Evolutionary conservation across 176 grass and related monocot species (phyloP).

Genomic region (Musa acuminata): DNA sequence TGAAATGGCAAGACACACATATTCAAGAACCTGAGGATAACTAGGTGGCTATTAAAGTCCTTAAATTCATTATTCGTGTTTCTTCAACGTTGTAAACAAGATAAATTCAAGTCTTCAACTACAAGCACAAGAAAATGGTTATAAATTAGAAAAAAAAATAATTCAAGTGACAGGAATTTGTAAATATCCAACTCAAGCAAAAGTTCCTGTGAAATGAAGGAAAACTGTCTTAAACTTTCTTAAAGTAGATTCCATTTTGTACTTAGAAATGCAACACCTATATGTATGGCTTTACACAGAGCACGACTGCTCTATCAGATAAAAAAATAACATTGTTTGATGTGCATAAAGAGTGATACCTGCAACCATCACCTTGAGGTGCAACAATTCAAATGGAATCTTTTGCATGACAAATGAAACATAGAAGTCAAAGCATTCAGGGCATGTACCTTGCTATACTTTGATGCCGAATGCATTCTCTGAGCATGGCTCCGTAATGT

Average conservation of each 20-base stretch:
- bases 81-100: neutral
- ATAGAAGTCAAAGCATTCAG: neutral
- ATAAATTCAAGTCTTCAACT: neutral
- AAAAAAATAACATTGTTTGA: too few relatives aligned
- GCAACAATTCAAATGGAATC: neutral
- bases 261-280: neutral
- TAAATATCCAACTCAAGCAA: neutral
- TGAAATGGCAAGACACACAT: neutral
- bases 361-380: neutral
- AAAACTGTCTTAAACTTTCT: neutral
- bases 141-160: neutral
- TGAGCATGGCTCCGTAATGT: constrained; percentile 50
- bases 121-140: too few relatives aligned
- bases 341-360: too few relatives aligned
- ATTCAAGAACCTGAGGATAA: neutral
- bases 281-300: neutral
- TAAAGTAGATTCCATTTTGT: neutral
- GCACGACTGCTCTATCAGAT: too few relatives aligned
- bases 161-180: too few relatives aligned
- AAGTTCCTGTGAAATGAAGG: neutral
- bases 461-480: constrained; percentile 60
- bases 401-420: neutral
- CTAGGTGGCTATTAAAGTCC: neutral
- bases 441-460: constrained; percentile 39
- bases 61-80: neutral